These are phyloP conservation scores for Meira nashicola DNA, from an alignment of 1,284 basidiomycete genomes.

Conservation along the genomic window DNA sequence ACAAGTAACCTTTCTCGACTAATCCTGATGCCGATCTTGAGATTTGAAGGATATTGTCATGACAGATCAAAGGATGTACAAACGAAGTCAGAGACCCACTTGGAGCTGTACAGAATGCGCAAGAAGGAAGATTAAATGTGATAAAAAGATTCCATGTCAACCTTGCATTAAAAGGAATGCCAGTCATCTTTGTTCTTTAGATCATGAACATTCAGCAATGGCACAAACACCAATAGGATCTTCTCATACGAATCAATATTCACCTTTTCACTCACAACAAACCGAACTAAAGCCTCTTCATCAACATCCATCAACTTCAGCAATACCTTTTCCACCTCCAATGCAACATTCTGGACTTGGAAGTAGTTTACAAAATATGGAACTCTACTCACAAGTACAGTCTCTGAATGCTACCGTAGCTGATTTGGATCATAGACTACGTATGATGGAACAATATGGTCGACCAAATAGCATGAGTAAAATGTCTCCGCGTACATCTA, in stretches of 20 bases:
- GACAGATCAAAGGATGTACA: conserved; percentile 1
- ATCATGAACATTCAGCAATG: not conserved
- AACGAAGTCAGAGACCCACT: conserved; percentile 17
- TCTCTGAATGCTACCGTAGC: not conserved
- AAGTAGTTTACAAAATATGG: not conserved
- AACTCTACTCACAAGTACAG: not conserved
- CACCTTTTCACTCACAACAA: too few relatives aligned
- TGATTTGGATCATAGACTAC: not conserved
- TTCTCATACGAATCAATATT: not conserved
- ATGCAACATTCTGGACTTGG: not conserved
- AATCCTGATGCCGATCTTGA: too few relatives aligned
- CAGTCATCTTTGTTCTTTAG: conserved; percentile 21
- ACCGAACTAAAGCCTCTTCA: not conserved
- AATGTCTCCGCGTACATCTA: not conserved
- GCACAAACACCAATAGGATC: not conserved
- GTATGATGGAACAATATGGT: not conserved
- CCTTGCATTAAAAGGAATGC: conserved; percentile 32
- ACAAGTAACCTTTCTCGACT: too few relatives aligned
- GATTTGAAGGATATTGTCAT: not conserved
- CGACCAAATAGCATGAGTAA: not conserved
- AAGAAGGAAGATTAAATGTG: conserved; percentile 33
- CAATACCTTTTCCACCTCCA: not conserved
- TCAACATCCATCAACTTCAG: not conserved
- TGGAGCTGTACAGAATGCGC: conserved; percentile 42
- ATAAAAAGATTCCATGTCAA: conserved; percentile 35